These are phyloP conservation scores for Podaxis rugospora DNA, from an alignment of 768 basidiomycete species.

Conservation along the genomic window DNA sequence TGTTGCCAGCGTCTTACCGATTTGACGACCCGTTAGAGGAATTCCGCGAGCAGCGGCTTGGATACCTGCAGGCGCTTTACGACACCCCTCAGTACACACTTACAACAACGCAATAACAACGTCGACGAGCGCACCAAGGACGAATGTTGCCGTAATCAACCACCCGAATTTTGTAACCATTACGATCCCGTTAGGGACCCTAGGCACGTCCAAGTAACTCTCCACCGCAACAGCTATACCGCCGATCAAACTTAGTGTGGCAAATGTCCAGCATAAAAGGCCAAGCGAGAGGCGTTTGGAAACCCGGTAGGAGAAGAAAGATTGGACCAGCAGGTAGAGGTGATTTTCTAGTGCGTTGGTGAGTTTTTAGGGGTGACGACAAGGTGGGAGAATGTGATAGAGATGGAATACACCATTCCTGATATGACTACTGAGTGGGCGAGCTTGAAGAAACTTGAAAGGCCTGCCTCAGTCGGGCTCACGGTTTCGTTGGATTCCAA, in stretches of 20 bases:
- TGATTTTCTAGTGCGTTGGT: background rate
- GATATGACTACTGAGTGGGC: background rate
- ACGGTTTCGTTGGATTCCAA: no score
- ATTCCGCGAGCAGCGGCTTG: background rate
- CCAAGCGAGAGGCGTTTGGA: constrained; percentile 14
- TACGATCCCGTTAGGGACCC: constrained; percentile 17
- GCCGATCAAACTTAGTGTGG: constrained; percentile 15
- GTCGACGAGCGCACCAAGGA: constrained; percentile 19
- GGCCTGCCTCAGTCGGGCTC: background rate
- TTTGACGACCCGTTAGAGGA: background rate
- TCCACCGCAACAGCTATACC: constrained; percentile 16
- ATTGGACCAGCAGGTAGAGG: background rate
- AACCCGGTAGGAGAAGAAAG: constrained; percentile 22
- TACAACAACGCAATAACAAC: constrained; percentile 20
- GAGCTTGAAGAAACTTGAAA: background rate
- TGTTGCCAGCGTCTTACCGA: constrained; percentile 14
- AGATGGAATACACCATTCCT: background rate
- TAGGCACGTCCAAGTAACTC: constrained; percentile 19
- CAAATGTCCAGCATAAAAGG: constrained; percentile 15
- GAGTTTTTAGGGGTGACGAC: no score
- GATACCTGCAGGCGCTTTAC: constrained; percentile 10
- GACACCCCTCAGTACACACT: constrained; percentile 17
- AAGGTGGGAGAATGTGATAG: background rate
- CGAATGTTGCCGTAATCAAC: constrained; percentile 20
- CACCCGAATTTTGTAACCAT: constrained; percentile 19